Evolutionary conservation across 345 rosid species (phyloP).

Genomic region (Citrus hindsii): DNA sequence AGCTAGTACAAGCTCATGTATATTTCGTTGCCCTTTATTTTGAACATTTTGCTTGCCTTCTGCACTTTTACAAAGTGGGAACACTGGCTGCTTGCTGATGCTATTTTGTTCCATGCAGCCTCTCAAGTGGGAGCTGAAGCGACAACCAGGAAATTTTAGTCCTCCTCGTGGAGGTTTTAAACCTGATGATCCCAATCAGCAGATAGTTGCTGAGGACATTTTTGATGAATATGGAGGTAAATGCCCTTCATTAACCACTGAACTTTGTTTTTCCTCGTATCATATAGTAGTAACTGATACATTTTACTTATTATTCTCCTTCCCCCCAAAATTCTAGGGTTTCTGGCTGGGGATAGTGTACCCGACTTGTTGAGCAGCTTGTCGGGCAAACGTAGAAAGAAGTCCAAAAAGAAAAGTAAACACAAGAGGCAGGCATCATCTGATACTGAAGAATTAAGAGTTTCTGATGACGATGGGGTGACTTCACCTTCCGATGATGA

Average conservation of each 20-base stretch:
- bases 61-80: neutral
- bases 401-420: constrained; percentile 42
- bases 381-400: constrained; percentile 44
- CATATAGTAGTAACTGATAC: constrained; percentile 6
- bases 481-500: constrained; percentile 35
- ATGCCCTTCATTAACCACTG: constrained; percentile 3
- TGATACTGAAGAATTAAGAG: constrained; percentile 8
- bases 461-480: constrained; percentile 30
- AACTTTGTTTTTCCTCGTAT: neutral
- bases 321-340: constrained; percentile 46
- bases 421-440: constrained; percentile 45
- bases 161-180: constrained; percentile 98
- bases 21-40: neutral
- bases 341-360: constrained; percentile 59
- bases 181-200: constrained; percentile 91
- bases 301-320: constrained; percentile 10
- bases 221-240: constrained; percentile 97
- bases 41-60: neutral
- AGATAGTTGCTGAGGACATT: constrained; percentile 95
- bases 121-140: constrained; percentile 96
- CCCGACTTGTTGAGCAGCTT: constrained; percentile 58
- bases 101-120: constrained; percentile 43
- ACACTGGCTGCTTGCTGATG: neutral
- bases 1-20: neutral
- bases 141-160: constrained; percentile 83